phyloP scores from a whole-genome alignment of 2,329 filamentous ascomycete genomes.

The Endocalyx cinctus region DNA sequence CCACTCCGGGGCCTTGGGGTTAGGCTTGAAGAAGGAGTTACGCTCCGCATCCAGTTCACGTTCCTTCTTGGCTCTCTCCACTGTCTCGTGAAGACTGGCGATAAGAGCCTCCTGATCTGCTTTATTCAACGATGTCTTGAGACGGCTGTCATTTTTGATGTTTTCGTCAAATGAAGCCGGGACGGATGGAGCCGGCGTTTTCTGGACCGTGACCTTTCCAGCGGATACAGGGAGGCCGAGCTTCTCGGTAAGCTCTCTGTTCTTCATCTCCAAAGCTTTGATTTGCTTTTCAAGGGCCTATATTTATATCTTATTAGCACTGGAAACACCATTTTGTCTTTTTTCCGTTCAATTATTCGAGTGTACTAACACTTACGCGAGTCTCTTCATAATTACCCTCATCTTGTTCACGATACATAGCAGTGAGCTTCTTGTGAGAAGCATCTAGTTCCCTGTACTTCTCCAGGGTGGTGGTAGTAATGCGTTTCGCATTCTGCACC shows the following conservation, averaged over 20 bases:
- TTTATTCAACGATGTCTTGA: too few relatives aligned
- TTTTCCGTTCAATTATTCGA: too few relatives aligned
- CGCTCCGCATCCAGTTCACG: constrained; percentile 1
- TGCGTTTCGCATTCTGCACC: too few relatives aligned
- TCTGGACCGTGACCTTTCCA: background rate
- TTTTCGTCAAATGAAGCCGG: background rate
- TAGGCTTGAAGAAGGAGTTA: constrained; percentile 12
- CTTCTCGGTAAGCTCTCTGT: constrained; percentile 9
- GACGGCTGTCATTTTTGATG: too few relatives aligned
- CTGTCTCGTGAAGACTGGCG: constrained; percentile 2
- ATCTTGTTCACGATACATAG: too few relatives aligned
- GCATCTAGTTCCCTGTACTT: too few relatives aligned
- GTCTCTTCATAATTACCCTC: constrained; percentile 16
- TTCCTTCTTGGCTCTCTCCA: constrained; percentile 1
- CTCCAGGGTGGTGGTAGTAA: too few relatives aligned
- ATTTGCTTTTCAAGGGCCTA: constrained; percentile 19
- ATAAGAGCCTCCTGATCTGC: too few relatives aligned
- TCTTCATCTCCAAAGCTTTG: constrained; percentile 9
- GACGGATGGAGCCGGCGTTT: background rate
- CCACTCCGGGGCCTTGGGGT: constrained; percentile 19
- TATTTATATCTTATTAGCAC: constrained; percentile 4
- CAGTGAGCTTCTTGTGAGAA: too few relatives aligned
- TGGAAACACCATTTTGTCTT: background rate
- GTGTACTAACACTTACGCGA: constrained; percentile 23
- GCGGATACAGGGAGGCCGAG: background rate